Conservation (phyloP, 2,329 filamentous ascomycete genomes). For the Stagonosporopsis tanaceti region DNA sequence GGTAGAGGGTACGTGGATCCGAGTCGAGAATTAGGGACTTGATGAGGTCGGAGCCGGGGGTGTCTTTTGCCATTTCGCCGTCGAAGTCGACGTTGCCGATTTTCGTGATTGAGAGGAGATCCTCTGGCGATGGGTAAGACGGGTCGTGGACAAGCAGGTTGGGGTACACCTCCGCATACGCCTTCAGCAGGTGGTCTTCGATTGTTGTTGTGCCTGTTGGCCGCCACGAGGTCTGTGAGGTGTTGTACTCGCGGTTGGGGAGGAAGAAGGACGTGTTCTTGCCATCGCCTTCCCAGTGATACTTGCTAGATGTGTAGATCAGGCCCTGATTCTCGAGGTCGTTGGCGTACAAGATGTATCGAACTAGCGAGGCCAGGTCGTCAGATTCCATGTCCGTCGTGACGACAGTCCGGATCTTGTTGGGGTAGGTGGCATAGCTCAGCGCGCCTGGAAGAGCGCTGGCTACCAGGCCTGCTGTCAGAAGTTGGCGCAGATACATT, state of each 20-base stretch:
- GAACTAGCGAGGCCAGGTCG: slow-evolving; percentile 21
- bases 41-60: slow-evolving; percentile 21
- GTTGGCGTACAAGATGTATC: slow-evolving; percentile 22
- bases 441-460: not conserved
- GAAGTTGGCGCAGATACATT: not conserved
- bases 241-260: slow-evolving; percentile 22
- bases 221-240: slow-evolving; percentile 22
- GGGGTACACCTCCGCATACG: slow-evolving; percentile 19
- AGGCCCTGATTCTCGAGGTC: slow-evolving; percentile 23
- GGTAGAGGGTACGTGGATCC: slow-evolving; percentile 19
- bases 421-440: not conserved
- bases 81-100: slow-evolving; percentile 23
- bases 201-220: slow-evolving; percentile 18
- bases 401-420: slow-evolving; percentile 20
- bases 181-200: slow-evolving; percentile 15
- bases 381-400: slow-evolving; percentile 25
- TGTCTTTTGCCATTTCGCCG: slow-evolving; percentile 22
- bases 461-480: not conserved
- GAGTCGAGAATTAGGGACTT: slow-evolving; percentile 15
- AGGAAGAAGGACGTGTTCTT: slow-evolving; percentile 19
- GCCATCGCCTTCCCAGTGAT: slow-evolving; percentile 23
- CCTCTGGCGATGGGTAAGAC: slow-evolving; percentile 13
- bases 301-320: slow-evolving; percentile 24
- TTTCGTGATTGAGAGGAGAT: slow-evolving; percentile 15
- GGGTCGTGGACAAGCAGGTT: slow-evolving; percentile 17